phyloP scores from a whole-genome alignment of 345 rosid genomes.

The Hibiscus mutabilis region DNA sequence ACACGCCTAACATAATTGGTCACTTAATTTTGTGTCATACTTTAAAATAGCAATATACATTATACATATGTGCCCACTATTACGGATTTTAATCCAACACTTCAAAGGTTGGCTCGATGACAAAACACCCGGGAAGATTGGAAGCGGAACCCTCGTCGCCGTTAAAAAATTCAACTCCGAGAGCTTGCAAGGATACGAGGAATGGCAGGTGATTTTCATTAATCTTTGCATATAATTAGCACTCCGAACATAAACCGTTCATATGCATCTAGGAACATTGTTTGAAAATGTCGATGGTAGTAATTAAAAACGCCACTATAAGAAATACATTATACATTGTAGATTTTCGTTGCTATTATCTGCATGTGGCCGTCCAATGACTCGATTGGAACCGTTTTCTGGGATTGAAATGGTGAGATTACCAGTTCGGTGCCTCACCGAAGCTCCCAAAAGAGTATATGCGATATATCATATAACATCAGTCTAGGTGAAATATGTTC shows the following conservation, averaged over 20 bases:
- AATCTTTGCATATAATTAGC: background rate
- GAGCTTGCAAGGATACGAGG: slow-evolving; percentile 77
- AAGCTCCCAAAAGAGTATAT: background rate
- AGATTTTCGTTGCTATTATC: background rate
- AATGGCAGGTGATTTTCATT: slow-evolving; percentile 77
- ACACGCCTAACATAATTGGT: too few species aligned
- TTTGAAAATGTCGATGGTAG: too few species aligned
- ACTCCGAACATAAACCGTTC: too few species aligned
- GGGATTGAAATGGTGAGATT: background rate
- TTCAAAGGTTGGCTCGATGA: slow-evolving; percentile 97
- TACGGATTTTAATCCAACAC: too few species aligned
- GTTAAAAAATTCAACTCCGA: slow-evolving; percentile 78
- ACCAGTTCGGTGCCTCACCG: background rate
- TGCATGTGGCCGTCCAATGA: too few species aligned
- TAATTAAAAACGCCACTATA: background rate
- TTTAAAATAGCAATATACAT: too few species aligned
- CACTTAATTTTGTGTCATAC: too few species aligned
- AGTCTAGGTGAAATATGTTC: background rate
- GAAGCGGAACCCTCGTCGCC: slow-evolving; percentile 61
- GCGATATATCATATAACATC: background rate
- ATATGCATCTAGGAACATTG: too few species aligned
- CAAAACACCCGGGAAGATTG: slow-evolving; percentile 43
- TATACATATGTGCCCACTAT: too few species aligned
- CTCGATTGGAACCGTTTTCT: background rate
- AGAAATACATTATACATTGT: background rate